These are phyloP conservation scores for Eucalyptus marginata DNA, from an alignment of 345 rosid genomes.

Conservation along the genomic window DNA sequence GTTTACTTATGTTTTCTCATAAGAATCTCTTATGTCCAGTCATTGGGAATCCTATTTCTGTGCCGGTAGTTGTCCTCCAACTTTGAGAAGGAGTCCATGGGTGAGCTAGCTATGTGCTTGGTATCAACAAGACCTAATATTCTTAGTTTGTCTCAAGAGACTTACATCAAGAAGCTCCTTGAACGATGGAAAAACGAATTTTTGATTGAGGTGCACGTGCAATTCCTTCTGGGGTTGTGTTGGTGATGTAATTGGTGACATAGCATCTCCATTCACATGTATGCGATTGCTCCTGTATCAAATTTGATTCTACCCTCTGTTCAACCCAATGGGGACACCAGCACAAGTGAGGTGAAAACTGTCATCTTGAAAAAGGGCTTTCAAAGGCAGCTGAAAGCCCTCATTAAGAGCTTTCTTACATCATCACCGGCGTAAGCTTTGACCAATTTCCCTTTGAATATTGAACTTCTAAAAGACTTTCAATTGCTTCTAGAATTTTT, in stretches of 20 bases:
- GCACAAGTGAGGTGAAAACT: not conserved
- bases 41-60: not conserved
- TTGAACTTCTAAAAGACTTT: constrained; percentile 7
- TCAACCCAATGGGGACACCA: not conserved
- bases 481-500: constrained; percentile 5
- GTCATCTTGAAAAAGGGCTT: not conserved
- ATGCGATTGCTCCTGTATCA: not conserved
- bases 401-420: not conserved
- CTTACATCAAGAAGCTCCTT: not conserved
- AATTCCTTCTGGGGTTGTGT: not conserved
- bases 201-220: not conserved
- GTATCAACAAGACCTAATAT: not conserved
- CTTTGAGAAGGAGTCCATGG: not conserved
- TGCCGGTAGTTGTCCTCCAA: not conserved
- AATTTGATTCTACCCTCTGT: not conserved
- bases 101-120: not conserved
- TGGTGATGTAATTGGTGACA: not conserved
- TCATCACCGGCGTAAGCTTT: not conserved
- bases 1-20: not conserved
- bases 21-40: not conserved
- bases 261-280: not conserved
- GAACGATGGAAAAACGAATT: not conserved
- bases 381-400: not conserved
- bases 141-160: not conserved
- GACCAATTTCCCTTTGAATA: not conserved